These are phyloP conservation scores for Ogataea pini DNA, from an alignment of 805 yeast species.

Conservation along the genomic window DNA sequence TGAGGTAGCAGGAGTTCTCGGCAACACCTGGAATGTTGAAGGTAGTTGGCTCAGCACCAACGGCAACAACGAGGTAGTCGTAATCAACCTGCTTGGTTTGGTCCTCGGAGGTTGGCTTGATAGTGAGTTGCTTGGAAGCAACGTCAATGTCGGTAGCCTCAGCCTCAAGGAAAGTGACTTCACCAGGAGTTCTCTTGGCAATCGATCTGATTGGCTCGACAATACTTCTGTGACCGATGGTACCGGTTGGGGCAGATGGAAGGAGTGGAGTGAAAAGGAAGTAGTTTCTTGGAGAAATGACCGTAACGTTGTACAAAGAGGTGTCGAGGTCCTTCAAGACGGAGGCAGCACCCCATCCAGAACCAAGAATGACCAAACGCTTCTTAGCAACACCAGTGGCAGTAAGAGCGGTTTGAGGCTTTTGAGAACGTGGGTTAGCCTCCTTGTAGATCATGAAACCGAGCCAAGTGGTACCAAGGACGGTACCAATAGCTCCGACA, in stretches of 20 bases:
- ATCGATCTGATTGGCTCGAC: constrained; percentile 55
- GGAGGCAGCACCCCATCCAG: constrained; percentile 60
- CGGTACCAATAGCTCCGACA: constrained; percentile 31
- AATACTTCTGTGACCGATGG: constrained; percentile 52
- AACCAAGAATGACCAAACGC: constrained; percentile 42
- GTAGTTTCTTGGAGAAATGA: constrained; percentile 57
- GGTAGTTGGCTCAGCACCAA: constrained; percentile 58
- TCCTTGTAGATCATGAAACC: constrained; percentile 42
- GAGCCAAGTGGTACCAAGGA: constrained; percentile 37
- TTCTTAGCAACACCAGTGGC: constrained; percentile 49
- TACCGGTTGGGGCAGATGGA: constrained; percentile 58
- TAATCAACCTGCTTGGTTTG: constrained; percentile 36
- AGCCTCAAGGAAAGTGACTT: constrained; percentile 55
- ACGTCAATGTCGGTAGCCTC: constrained; percentile 56
- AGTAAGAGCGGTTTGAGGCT: constrained; percentile 45
- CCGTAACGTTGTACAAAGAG: constrained; percentile 52
- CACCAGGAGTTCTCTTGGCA: constrained; percentile 51
- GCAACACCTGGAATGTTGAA: constrained; percentile 61
- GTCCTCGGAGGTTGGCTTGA: constrained; percentile 47
- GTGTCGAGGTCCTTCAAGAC: constrained; percentile 55
- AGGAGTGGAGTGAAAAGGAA: constrained; percentile 56
- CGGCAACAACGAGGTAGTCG: constrained; percentile 56
- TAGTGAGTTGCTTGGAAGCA: constrained; percentile 42
- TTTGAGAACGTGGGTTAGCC: constrained; percentile 44
- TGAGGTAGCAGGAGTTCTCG: constrained; percentile 52